phyloP scores from a whole-genome alignment of 2,329 filamentous ascomycete species.

The Exophiala oligosperma region DNA sequence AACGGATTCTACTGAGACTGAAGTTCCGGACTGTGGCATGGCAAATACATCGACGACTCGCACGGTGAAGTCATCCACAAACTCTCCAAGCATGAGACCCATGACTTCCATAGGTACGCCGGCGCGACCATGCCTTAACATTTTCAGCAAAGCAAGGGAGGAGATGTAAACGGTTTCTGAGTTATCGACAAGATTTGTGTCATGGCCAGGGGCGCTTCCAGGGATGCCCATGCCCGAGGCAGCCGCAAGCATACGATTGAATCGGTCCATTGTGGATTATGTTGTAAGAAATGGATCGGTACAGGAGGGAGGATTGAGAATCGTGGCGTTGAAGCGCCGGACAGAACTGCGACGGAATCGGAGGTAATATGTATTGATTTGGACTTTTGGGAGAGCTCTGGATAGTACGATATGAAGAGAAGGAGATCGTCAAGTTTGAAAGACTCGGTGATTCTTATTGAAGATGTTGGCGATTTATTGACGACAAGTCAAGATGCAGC shows the following conservation, averaged over 20 bases:
- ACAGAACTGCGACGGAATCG: not conserved
- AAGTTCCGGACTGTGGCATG: conserved; percentile 98
- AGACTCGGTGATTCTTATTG: not conserved
- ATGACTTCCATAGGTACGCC: conserved; percentile 99
- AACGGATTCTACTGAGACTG: conserved; percentile 96
- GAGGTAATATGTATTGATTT: not conserved
- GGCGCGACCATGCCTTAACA: conserved; percentile 94
- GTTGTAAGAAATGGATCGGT: not conserved
- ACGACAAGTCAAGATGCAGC: not conserved
- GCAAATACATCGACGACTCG: conserved; percentile 98
- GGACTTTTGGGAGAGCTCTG: too few species aligned
- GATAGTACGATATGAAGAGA: not conserved
- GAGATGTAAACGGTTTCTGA: conserved; percentile 99
- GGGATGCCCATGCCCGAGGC: conserved; percentile 60
- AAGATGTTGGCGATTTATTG: not conserved
- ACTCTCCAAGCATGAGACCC: conserved; percentile 98
- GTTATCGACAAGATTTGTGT: conserved; percentile 91
- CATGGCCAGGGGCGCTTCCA: conserved; percentile 66
- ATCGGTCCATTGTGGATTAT: conserved; percentile 72
- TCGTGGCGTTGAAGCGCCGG: not conserved
- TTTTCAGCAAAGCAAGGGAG: conserved; percentile 93
- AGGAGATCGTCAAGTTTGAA: not conserved
- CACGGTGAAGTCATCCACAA: conserved; percentile 98
- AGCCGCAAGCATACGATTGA: conserved; percentile 81
- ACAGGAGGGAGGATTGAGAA: not conserved